These are phyloP conservation scores for Aspergillus diversus DNA, from an alignment of 495 filamentous ascomycete species.

Conservation along the genomic window DNA sequence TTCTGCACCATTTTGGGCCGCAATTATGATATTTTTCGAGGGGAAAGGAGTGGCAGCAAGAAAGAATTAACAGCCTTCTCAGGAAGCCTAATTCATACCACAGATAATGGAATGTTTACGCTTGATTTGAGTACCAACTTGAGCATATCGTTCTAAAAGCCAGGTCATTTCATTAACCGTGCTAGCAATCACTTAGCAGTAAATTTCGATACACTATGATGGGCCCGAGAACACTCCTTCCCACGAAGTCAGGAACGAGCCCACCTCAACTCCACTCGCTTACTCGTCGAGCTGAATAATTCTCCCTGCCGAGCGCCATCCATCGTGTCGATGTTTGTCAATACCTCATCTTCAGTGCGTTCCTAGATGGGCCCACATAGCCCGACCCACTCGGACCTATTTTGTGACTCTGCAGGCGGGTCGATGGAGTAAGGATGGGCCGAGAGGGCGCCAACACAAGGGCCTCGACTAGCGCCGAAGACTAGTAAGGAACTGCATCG, in stretches of 20 bases:
- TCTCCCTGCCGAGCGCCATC: background rate
- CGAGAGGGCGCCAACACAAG: slow-evolving; percentile 1
- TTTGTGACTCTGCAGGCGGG: slow-evolving; percentile 9
- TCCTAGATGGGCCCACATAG: background rate
- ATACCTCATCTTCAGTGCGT: background rate
- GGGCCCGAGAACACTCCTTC: no score
- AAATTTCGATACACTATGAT: no score
- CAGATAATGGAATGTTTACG: background rate
- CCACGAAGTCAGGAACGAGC: no score
- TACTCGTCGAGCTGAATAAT: background rate
- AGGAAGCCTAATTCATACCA: background rate
- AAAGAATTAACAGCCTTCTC: background rate
- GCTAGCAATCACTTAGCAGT: no score
- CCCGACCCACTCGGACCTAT: background rate
- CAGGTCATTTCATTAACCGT: no score
- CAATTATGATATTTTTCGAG: slow-evolving; percentile 2
- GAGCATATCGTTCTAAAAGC: background rate
- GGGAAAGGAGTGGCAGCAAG: background rate
- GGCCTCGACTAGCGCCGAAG: background rate
- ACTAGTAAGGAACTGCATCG: slow-evolving; percentile 2
- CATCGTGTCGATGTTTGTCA: background rate
- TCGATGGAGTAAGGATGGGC: background rate
- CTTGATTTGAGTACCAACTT: background rate
- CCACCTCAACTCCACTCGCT: background rate
- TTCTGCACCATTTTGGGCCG: slow-evolving; percentile 7